Evolutionary conservation across 1,139 yeast species (phyloP).

Genomic region (Candida mesenterica): DNA sequence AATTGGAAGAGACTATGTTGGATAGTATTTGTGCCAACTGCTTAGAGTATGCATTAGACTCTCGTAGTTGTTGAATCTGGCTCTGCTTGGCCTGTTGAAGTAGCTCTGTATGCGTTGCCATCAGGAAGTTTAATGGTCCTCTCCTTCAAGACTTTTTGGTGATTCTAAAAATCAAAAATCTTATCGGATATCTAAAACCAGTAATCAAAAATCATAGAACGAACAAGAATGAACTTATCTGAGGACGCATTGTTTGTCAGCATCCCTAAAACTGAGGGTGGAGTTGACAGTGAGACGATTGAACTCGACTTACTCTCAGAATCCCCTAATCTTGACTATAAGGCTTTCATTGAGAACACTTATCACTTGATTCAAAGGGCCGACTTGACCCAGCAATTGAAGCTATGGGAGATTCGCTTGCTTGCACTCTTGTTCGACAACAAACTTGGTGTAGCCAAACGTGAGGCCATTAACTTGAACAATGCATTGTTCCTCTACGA

Average conservation of each 20-base stretch:
- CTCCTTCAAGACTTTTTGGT: background rate
- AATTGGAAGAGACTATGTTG: slow-evolving; percentile 27
- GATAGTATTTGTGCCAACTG: slow-evolving; percentile 28
- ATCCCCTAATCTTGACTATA: background rate
- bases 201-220: too few relatives aligned
- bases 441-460: slow-evolving; percentile 31
- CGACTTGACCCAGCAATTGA: slow-evolving; percentile 13
- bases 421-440: slow-evolving; percentile 30
- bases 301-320: background rate
- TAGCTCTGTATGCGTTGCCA: slow-evolving; percentile 28
- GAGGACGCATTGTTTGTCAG: slow-evolving; percentile 1
- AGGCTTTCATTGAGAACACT: slow-evolving; percentile 14
- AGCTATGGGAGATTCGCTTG: slow-evolving; percentile 41
- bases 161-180: background rate
- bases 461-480: slow-evolving; percentile 39
- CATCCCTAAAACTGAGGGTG: background rate
- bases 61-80: slow-evolving; percentile 29
- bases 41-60: slow-evolving; percentile 27
- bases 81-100: slow-evolving; percentile 36
- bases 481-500: slow-evolving; percentile 36
- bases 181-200: too few relatives aligned
- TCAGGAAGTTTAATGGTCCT: slow-evolving; percentile 3
- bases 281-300: background rate
- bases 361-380: slow-evolving; percentile 15
- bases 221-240: background rate